These are phyloP conservation scores for Pleurotus cornucopiae DNA, from an alignment of 768 basidiomycete genomes.

Conservation along the genomic window DNA sequence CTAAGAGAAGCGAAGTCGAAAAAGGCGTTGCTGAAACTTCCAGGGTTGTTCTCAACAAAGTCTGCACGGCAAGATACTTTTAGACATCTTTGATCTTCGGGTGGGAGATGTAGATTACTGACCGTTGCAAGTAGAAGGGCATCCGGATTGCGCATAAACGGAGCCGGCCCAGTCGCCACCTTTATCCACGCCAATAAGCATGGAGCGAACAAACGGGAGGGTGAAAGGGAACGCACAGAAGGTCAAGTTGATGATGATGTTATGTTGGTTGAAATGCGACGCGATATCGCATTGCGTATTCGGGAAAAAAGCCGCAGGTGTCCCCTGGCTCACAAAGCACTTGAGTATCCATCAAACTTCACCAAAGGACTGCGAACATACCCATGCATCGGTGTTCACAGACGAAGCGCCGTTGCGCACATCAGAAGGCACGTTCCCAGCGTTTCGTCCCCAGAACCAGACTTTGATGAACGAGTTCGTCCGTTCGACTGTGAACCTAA, in stretches of 20 bases:
- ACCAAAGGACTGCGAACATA: conserved; percentile 18
- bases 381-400: conserved; percentile 52
- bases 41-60: conserved; percentile 58
- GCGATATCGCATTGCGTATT: conserved; percentile 54
- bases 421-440: conserved; percentile 40
- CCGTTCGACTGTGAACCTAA: conserved; percentile 63
- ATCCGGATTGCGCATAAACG: conserved; percentile 41
- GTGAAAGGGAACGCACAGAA: conserved; percentile 23
- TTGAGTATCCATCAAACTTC: neutral
- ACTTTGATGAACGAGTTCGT: conserved; percentile 52
- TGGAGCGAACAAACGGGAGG: neutral
- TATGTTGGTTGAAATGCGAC: conserved; percentile 49
- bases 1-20: conserved; percentile 58
- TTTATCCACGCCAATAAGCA: conserved; percentile 9
- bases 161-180: conserved; percentile 56
- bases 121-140: conserved; percentile 51
- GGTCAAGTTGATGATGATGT: conserved; percentile 58
- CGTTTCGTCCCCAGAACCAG: conserved; percentile 70
- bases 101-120: conserved; percentile 13
- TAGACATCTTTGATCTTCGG: neutral
- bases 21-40: conserved; percentile 55
- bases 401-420: conserved; percentile 33
- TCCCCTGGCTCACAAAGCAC: conserved; percentile 33
- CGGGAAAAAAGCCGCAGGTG: conserved; percentile 56
- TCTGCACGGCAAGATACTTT: conserved; percentile 25